Evolutionary conservation across 306 rosid genomes (phyloP).

Genomic region (Prunus armeniaca): DNA sequence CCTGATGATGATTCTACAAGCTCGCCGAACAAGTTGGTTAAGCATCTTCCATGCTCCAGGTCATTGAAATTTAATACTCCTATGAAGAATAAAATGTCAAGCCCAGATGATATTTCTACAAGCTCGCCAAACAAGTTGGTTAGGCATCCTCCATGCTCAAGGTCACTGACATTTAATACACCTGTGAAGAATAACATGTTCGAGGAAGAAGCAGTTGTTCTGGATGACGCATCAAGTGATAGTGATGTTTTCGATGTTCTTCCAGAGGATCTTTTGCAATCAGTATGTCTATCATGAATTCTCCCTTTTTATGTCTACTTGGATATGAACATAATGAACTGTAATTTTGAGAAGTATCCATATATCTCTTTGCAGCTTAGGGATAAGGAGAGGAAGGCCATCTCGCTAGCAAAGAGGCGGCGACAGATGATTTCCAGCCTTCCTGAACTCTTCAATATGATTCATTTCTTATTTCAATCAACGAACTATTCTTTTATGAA

Average conservation of each 20-base stretch:
- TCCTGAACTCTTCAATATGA: slow-evolving; percentile 81
- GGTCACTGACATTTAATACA: slow-evolving; percentile 62
- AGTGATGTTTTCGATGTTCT: slow-evolving; percentile 53
- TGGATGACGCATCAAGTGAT: slow-evolving; percentile 25
- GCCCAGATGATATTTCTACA: slow-evolving; percentile 34
- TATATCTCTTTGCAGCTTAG: slow-evolving; percentile 52
- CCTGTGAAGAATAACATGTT: slow-evolving; percentile 43
- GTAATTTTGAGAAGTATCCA: slow-evolving; percentile 10
- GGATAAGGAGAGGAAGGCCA: slow-evolving; percentile 65
- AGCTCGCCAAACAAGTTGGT: slow-evolving; percentile 42
- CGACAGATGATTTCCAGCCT: slow-evolving; percentile 53
- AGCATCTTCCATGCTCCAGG: slow-evolving; percentile 52
- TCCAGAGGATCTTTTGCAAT: slow-evolving; percentile 56
- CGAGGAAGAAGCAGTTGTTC: slow-evolving; percentile 24
- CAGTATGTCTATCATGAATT: slow-evolving; percentile 46
- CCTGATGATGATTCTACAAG: slow-evolving; percentile 36
- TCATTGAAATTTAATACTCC: slow-evolving; percentile 74
- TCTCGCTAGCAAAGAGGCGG: slow-evolving; percentile 71
- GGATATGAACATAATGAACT: not conserved
- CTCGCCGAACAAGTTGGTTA: slow-evolving; percentile 45
- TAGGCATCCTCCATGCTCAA: slow-evolving; percentile 50
- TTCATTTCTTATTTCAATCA: slow-evolving; percentile 55
- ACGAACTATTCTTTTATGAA: slow-evolving; percentile 50
- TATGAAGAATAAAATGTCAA: slow-evolving; percentile 39
- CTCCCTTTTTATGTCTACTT: not conserved